Conservation (phyloP, 768 basidiomycete genomes). For the Lactifluus subvellereus region DNA sequence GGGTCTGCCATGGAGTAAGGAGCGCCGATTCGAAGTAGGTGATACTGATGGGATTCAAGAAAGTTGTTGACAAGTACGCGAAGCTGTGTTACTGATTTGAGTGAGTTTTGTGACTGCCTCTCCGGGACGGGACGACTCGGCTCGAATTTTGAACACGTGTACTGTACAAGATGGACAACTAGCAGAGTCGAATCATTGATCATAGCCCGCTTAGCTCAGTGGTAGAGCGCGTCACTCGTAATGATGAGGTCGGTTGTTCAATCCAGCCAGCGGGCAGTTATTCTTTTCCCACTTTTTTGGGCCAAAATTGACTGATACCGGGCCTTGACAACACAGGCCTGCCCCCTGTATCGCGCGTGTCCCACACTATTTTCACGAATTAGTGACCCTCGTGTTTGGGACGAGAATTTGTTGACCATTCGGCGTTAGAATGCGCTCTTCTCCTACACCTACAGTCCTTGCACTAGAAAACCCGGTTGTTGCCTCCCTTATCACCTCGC, state of each 20-base stretch:
- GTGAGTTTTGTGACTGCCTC: background rate
- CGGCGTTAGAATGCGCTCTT: background rate
- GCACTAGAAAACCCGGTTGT: conserved; percentile 39
- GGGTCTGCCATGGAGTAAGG: conserved; percentile 55
- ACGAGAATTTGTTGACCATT: background rate
- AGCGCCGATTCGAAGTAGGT: background rate
- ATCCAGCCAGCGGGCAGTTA: conserved; percentile 26
- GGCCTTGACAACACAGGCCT: too few relatives aligned
- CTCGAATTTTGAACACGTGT: background rate
- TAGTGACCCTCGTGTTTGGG: background rate
- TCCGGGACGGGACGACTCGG: background rate
- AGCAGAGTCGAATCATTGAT: rapidly evolving
- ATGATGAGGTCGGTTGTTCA: conserved; percentile 27
- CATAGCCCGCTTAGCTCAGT: conserved; percentile 30
- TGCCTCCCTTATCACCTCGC: conserved; percentile 37
- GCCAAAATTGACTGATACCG: too few relatives aligned
- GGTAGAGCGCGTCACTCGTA: conserved; percentile 31
- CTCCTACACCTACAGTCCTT: background rate
- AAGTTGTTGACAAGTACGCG: background rate
- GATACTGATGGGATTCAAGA: background rate
- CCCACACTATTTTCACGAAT: too few relatives aligned
- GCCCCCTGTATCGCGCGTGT: too few relatives aligned
- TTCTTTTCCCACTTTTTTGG: background rate
- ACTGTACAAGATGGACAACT: background rate
- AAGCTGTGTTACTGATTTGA: background rate